Evolutionary conservation across 139 green algal species (phyloP), one percentile per base, ranked within the genome.

Genomic region (Chlamydomonas sp.): DNA sequence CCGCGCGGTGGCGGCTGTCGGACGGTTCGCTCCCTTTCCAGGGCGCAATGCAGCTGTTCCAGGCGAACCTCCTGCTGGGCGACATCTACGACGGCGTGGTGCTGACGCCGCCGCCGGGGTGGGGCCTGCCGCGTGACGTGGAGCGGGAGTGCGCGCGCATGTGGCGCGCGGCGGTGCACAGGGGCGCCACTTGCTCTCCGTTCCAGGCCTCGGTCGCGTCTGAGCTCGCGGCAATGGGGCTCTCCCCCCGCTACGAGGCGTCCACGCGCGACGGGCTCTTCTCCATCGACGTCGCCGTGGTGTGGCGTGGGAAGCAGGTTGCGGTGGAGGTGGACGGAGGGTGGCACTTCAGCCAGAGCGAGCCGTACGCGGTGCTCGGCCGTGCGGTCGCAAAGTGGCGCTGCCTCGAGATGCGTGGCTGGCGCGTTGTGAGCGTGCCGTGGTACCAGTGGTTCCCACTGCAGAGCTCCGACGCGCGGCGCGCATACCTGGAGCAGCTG

Each of bases 311-410:
- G 63, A 69, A 73, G 80, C 79, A 64, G 50, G 77, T 57, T 57
- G 84, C 84, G 5, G 73, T 90, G 5, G 84, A 90, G 72, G 83
- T 83, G 57, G 84, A 90, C 47, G 84, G 84, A 0, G 81, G 81
- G 3, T 65, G 61, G 22, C 84, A 90, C 73, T 90, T 89, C 71
- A 74, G 80, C 5, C 34, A 36, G 65, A 83, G 71, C 30, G n/a
- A 35, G 3, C 80, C 73, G 5, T 48, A 76, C 49, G 31, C 35
- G 34, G 63, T 65, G n/a, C 72, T 88, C 36, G 79, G 76, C 33
- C 59, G 57, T 63, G 86, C 71, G 22, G 22, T 76, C 1, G 62
- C 80, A 24, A 77, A 79, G 61, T 69, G 79, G 59, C 37, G 59
- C 39, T 81, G 82, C 67, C 74, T 89, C 67, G 57, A 77, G 49